These are phyloP conservation scores for Hypoxylon rickii DNA, from an alignment of 495 filamentous ascomycete species.

Conservation along the genomic window DNA sequence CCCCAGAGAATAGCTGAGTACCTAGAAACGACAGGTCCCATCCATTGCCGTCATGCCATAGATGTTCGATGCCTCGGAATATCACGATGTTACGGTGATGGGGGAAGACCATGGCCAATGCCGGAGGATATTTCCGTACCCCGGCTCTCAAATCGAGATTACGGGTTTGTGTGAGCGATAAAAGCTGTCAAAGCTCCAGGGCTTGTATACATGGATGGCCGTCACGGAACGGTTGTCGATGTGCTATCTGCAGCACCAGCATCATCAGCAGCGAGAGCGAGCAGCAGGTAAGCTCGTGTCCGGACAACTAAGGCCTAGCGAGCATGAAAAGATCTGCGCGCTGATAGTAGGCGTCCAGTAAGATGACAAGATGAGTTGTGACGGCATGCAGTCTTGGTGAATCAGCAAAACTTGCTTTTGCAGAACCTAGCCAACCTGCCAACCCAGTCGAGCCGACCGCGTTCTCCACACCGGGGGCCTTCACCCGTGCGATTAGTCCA, in stretches of 20 bases:
- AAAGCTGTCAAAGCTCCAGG: no score
- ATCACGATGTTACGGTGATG: constrained; percentile 3
- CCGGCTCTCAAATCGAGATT: constrained; percentile 26
- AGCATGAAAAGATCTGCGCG: constrained; percentile 29
- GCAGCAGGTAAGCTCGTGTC: constrained; percentile 28
- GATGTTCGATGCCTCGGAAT: background rate
- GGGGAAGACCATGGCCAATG: constrained; percentile 10
- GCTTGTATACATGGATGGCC: constrained; percentile 1
- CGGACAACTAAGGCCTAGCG: constrained; percentile 10
- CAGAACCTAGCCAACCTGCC: background rate
- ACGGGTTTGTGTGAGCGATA: background rate
- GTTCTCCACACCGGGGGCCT: constrained; percentile 17
- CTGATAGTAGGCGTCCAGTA: constrained; percentile 28
- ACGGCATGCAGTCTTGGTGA: constrained; percentile 19
- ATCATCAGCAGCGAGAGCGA: constrained; percentile 7
- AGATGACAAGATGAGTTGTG: constrained; percentile 13
- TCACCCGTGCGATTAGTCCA: constrained; percentile 1
- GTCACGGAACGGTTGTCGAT: constrained; percentile 23
- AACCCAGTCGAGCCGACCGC: background rate
- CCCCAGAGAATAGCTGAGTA: no score
- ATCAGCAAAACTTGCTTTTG: constrained; percentile 28
- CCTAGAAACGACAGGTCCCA: background rate
- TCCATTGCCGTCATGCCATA: background rate
- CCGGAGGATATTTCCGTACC: no score
- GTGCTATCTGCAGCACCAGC: constrained; percentile 17